Conservation (phyloP, 1,284 basidiomycete genomes). For the Singerocomus rubriflavus region DNA sequence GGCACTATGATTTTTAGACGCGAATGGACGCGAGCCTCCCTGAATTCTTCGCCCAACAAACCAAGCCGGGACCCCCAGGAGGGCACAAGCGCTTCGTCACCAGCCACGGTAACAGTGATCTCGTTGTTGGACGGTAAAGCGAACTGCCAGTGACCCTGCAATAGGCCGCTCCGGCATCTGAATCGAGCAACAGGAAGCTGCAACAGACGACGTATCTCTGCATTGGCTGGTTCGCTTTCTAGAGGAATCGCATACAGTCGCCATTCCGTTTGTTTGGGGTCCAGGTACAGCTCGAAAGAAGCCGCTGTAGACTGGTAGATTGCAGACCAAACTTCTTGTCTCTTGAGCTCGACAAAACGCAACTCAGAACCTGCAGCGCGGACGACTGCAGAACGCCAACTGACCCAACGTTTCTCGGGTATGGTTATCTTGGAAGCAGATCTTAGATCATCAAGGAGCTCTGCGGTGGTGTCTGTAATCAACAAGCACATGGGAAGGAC, state of each 20-base stretch:
- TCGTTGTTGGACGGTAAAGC: conserved; percentile 65
- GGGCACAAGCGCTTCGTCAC: conserved; percentile 69
- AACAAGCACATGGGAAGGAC: conserved; percentile 85
- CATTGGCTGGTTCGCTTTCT: conserved; percentile 70
- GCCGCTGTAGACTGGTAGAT: conserved; percentile 75
- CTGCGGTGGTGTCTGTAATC: conserved; percentile 51
- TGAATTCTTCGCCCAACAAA: conserved; percentile 63
- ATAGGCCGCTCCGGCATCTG: conserved; percentile 52
- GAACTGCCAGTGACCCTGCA: conserved; percentile 80
- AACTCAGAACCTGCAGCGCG: conserved; percentile 64
- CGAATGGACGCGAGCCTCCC: conserved; percentile 67
- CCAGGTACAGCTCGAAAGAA: conserved; percentile 72
- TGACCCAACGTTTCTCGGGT: conserved; percentile 53
- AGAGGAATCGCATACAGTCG: conserved; percentile 74
- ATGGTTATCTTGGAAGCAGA: conserved; percentile 43
- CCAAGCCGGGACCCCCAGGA: conserved; percentile 87
- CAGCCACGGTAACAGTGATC: conserved; percentile 62
- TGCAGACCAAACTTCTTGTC: conserved; percentile 86
- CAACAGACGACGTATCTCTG: conserved; percentile 73
- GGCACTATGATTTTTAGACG: conserved; percentile 63
- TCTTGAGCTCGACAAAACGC: conserved; percentile 81
- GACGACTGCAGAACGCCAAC: conserved; percentile 70
- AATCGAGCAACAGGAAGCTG: conserved; percentile 80
- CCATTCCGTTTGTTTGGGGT: conserved; percentile 83
- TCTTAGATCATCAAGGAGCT: conserved; percentile 55